Conservation (phyloP, 768 basidiomycete genomes). For the Boletus bicolor region DNA sequence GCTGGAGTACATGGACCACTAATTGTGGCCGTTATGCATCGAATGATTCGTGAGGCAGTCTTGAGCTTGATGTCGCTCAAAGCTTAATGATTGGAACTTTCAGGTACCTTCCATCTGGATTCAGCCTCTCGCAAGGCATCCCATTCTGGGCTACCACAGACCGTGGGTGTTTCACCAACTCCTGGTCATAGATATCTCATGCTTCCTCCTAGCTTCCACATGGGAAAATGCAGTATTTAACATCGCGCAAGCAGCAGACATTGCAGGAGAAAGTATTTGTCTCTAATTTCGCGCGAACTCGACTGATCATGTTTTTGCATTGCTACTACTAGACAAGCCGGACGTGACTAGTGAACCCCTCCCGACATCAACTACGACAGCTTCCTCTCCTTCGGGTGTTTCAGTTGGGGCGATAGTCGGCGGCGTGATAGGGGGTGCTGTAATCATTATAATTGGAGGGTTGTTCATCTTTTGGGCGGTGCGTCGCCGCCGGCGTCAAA, state of each 20-base stretch:
- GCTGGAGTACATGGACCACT: slow-evolving; percentile 21
- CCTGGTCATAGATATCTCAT: not conserved
- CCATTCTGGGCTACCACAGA: slow-evolving; percentile 25
- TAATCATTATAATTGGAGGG: slow-evolving; percentile 12
- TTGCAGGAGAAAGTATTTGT: slow-evolving; percentile 10
- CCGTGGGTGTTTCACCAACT: slow-evolving; percentile 11
- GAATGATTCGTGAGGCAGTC: slow-evolving; percentile 17
- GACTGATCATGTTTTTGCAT: not conserved
- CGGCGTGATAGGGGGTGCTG: slow-evolving; percentile 20
- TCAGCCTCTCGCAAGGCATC: slow-evolving; percentile 12
- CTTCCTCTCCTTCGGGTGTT: slow-evolving; percentile 9
- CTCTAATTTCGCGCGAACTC: not conserved
- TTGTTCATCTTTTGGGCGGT: slow-evolving; percentile 10
- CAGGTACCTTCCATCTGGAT: slow-evolving; percentile 25
- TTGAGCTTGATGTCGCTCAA: not conserved
- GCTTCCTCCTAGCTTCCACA: slow-evolving; percentile 10
- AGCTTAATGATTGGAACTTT: not conserved
- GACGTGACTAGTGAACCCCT: slow-evolving; percentile 19
- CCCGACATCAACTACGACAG: slow-evolving; percentile 2
- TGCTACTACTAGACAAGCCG: slow-evolving; percentile 1
- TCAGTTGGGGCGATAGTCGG: slow-evolving; percentile 20
- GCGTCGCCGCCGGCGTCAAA: slow-evolving; percentile 12
- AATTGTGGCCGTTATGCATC: slow-evolving; percentile 16
- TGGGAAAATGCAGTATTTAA: slow-evolving; percentile 21
- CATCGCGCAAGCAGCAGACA: slow-evolving; percentile 3